Percentiles rank a stretch among this genome's conserved stretches.
phyloP scores from a whole-genome alignment of 2,329 filamentous ascomycete genomes.

The Rhynchosporium graminicola region DNA sequence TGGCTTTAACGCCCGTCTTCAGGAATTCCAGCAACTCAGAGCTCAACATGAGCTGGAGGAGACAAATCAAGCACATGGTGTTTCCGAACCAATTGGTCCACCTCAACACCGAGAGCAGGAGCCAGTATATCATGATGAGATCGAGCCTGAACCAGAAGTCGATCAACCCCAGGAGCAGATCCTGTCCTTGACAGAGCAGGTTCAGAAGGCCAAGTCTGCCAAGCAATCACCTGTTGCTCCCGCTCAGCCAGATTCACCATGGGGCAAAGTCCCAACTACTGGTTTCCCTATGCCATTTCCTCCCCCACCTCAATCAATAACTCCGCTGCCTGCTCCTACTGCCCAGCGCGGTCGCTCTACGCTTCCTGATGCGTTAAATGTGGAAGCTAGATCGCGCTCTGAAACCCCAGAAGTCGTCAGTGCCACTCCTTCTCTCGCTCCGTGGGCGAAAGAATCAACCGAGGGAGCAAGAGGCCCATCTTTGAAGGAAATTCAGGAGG shows the following conservation, averaged over 20 bases:
- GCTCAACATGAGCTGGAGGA: slow-evolving; percentile 66
- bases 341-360: slow-evolving; percentile 84
- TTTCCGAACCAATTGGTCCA: slow-evolving; percentile 34
- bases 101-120: slow-evolving; percentile 31
- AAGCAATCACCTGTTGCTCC: slow-evolving; percentile 55
- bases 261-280: slow-evolving; percentile 56
- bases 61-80: slow-evolving; percentile 41
- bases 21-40: slow-evolving; percentile 79
- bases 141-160: slow-evolving; percentile 24
- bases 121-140: slow-evolving; percentile 29
- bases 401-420: slow-evolving; percentile 67
- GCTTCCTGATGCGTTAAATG: slow-evolving; percentile 70
- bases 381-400: slow-evolving; percentile 70
- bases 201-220: slow-evolving; percentile 70
- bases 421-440: slow-evolving; percentile 73
- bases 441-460: slow-evolving; percentile 89
- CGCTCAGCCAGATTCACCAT: slow-evolving; percentile 51
- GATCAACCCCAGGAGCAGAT: slow-evolving; percentile 39
- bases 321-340: slow-evolving; percentile 83
- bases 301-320: slow-evolving; percentile 68
- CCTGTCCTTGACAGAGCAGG: slow-evolving; percentile 79
- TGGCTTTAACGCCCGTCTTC: slow-evolving; percentile 65
- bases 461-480: slow-evolving; percentile 80
- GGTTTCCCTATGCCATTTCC: slow-evolving; percentile 78
- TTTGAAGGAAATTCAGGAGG: slow-evolving; percentile 94